These are phyloP conservation scores for Ophiostoma ips DNA, from an alignment of 2,329 filamentous ascomycete species.

Conservation along the genomic window DNA sequence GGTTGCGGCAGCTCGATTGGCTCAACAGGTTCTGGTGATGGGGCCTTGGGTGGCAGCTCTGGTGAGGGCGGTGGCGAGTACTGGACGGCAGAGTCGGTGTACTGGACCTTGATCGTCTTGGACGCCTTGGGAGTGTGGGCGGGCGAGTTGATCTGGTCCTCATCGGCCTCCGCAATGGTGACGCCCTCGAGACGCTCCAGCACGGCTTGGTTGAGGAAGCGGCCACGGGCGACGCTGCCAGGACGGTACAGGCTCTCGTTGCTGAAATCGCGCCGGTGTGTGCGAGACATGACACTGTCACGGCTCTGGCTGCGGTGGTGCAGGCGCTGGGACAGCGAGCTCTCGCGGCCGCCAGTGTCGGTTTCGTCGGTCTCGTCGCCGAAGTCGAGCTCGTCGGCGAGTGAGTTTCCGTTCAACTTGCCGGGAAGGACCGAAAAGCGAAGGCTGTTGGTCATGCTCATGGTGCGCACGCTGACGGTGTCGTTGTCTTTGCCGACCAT, in stretches of 20 bases:
- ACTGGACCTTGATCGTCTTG: conserved; percentile 26
- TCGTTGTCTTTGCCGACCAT: conserved; percentile 49
- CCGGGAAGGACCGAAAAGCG: conserved; percentile 45
- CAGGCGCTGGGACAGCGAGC: conserved; percentile 35
- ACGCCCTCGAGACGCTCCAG: conserved; percentile 41
- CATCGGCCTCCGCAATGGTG: conserved; percentile 36
- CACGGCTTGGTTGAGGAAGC: conserved; percentile 38
- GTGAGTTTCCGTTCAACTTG: conserved; percentile 54
- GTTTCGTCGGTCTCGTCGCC: conserved; percentile 63
- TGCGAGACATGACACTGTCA: conserved; percentile 34
- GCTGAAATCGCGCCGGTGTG: conserved; percentile 42
- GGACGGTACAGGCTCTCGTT: conserved; percentile 42
- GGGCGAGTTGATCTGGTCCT: conserved; percentile 13
- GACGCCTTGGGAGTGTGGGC: conserved; percentile 15
- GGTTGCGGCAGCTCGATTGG: neutral
- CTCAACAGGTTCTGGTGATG: neutral
- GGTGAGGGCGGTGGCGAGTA: conserved; percentile 74
- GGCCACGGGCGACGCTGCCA: conserved; percentile 40
- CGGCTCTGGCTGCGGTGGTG: conserved; percentile 35
- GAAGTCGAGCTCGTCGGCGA: conserved; percentile 85
- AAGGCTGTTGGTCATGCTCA: conserved; percentile 58
- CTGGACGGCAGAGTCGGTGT: conserved; percentile 66
- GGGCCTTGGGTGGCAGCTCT: conserved; percentile 22
- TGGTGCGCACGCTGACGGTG: conserved; percentile 56
- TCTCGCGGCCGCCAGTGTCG: conserved; percentile 56